These are phyloP conservation scores for Saccharomycopsis sp. DNA, from an alignment of 805 yeast species.

Conservation along the genomic window DNA sequence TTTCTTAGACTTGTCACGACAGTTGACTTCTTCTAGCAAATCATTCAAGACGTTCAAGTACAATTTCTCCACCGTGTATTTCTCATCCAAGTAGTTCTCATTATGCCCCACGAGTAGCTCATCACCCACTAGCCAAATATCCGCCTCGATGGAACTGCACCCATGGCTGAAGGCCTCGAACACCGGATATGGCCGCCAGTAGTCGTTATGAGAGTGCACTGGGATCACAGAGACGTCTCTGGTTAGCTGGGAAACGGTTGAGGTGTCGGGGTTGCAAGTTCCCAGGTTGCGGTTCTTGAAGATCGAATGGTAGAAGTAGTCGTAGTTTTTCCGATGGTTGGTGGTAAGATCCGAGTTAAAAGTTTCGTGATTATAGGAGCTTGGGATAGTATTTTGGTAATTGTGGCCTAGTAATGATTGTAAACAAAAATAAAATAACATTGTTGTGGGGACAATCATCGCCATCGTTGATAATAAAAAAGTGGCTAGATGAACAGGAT, in stretches of 20 bases:
- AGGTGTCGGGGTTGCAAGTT: slow-evolving; percentile 12
- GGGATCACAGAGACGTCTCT: slow-evolving; percentile 24
- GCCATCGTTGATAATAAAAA: neutral
- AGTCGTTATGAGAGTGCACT: slow-evolving; percentile 63
- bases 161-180: slow-evolving; percentile 46
- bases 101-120: slow-evolving; percentile 14
- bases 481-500: slow-evolving; percentile 1
- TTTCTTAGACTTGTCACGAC: slow-evolving; percentile 22
- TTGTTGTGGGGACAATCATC: neutral
- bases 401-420: neutral
- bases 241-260: slow-evolving; percentile 19
- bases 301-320: neutral
- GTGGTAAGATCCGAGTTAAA: neutral
- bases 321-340: slow-evolving; percentile 5
- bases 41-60: slow-evolving; percentile 42
- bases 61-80: slow-evolving; percentile 24
- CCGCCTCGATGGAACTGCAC: slow-evolving; percentile 54
- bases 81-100: slow-evolving; percentile 17
- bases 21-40: slow-evolving; percentile 43
- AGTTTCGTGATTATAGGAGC: neutral
- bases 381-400: neutral
- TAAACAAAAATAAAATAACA: neutral
- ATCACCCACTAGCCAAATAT: slow-evolving; percentile 36
- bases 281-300: slow-evolving; percentile 6
- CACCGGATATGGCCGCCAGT: slow-evolving; percentile 49